Evolutionary conservation across 2,329 filamentous ascomycete genomes (phyloP), one percentile per base, ranked within the genome.

Genomic region (Cercospora sp.): DNA sequence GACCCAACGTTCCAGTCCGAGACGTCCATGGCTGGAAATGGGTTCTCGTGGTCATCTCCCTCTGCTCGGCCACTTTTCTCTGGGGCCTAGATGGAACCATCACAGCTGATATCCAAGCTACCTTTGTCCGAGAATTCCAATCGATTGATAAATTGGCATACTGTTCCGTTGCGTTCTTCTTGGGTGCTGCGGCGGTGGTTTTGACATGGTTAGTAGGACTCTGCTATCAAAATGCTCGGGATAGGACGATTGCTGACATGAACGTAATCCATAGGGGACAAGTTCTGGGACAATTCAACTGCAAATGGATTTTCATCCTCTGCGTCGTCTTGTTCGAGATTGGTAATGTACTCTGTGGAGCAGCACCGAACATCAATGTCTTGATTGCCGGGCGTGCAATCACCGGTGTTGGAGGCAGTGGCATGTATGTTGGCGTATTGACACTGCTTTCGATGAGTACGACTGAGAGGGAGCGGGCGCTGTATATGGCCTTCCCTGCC

Each of bases 351-450:
- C 62, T 80, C 4, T 79, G 77, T 57, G 78, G 78, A 31, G 77
- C 71, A 10, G 78, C 78, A 16, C 78, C 76, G 1, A 73, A 69
- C 18, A 75, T 76, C 66, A 66, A 73, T 31, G 71, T 75, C 5
- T 36, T 77, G 13, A 78, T 80, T 48, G 68, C 78, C 31, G 78
- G 78, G 20, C 71, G 78, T 33, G 77, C 76, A 18, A 66, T 77
- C n/a, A 74, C 75, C 31, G 78, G 78, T 3, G 71, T 74, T 8
- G 78, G 88, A 12, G 89, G 89, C 30, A 62, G 53, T 26, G 67
- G 67, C 23, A 64, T 69, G 30, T 60, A 63, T 23, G 26, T 64
- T n/a, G 67, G 64, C 6, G 51, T 61, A 42, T 57, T 67, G 61
- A 65, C 60, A 10, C 26, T 61, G n/a, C 18, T 69, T 13, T 65